Evolutionary conservation across 257 asterid species (phyloP).

Genomic region (Oldenlandia corymbosa): DNA sequence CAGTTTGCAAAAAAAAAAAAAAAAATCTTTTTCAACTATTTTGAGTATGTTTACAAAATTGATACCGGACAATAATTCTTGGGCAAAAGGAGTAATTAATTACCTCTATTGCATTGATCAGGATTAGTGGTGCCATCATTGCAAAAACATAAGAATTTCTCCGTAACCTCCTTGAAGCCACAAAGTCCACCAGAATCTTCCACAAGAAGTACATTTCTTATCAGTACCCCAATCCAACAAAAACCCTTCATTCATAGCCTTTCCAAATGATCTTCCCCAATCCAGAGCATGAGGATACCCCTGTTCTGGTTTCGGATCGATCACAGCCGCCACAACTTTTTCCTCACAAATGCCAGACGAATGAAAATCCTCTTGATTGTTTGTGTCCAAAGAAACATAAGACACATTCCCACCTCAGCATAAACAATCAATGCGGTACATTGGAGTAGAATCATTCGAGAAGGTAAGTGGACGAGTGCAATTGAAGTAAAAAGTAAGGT

Average conservation of each 20-base stretch:
- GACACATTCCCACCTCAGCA: not conserved
- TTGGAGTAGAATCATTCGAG: no score
- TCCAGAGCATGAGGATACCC: constrained; percentile 4
- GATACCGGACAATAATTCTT: no score
- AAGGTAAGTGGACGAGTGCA: constrained; percentile 2
- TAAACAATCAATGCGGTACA: constrained; percentile 7
- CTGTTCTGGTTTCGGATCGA: not conserved
- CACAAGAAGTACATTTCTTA: constrained; percentile 4
- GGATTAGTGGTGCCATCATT: constrained; percentile 8
- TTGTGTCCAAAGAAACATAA: constrained; percentile 6
- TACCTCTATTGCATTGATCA: constrained; percentile 15
- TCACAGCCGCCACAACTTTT: constrained; percentile 22
- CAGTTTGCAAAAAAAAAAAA: no score
- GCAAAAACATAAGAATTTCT: constrained; percentile 19
- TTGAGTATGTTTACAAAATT: no score
- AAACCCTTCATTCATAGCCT: constrained; percentile 19
- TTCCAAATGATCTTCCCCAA: no score
- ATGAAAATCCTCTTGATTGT: not conserved
- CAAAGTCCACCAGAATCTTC: constrained; percentile 19
- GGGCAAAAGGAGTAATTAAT: no score
- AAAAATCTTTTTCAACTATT: no score
- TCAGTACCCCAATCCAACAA: constrained; percentile 12
- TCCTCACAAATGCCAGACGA: constrained; percentile 17
- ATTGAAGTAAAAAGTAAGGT: constrained; percentile 21
- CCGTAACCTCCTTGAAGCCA: constrained; percentile 3